phyloP scores from a whole-genome alignment of 768 basidiomycete species.

The Aureoboletus auriporus region DNA sequence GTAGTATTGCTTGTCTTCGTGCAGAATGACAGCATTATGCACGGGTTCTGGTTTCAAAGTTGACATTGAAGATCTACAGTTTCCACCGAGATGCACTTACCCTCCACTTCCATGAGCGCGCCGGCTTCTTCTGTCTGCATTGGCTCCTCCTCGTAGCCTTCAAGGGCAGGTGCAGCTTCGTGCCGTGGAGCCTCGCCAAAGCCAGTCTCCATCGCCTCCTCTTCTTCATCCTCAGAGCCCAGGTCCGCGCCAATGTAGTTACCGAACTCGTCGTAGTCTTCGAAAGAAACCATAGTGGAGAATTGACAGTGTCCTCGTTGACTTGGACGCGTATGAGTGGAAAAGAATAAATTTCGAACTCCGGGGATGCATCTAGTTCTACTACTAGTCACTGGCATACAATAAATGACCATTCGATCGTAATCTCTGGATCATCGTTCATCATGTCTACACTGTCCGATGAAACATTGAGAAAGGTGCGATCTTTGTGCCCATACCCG shows the following conservation, averaged over 20 bases:
- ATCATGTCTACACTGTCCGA: slow-evolving; percentile 62
- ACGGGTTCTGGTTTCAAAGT: slow-evolving; percentile 51
- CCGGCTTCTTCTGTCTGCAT: slow-evolving; percentile 53
- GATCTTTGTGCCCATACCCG: slow-evolving; percentile 2
- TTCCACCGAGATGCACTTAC: slow-evolving; percentile 36
- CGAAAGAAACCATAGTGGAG: slow-evolving; percentile 49
- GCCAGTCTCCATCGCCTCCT: slow-evolving; percentile 50
- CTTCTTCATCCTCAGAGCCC: slow-evolving; percentile 72
- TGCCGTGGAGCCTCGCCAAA: slow-evolving; percentile 37
- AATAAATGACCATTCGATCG: slow-evolving; percentile 10
- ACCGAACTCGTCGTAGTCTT: slow-evolving; percentile 92
- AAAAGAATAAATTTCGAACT: slow-evolving; percentile 32
- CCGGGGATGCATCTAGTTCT: slow-evolving; percentile 11
- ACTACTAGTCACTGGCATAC: too few relatives aligned
- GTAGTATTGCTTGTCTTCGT: slow-evolving; percentile 99
- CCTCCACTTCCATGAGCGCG: slow-evolving; percentile 84
- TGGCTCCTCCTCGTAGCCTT: slow-evolving; percentile 78
- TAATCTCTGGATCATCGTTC: slow-evolving; percentile 2
- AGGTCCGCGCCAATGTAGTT: slow-evolving; percentile 97
- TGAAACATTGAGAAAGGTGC: slow-evolving; percentile 78
- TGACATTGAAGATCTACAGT: slow-evolving; percentile 1
- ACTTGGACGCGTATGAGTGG: slow-evolving; percentile 20
- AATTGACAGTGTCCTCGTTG: slow-evolving; percentile 1
- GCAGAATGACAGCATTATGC: slow-evolving; percentile 82
- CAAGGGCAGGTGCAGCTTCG: slow-evolving; percentile 54